Evolutionary conservation across 129 eudicot genomes (phyloP), one percentile per base, ranked within the genome.

Genomic region (Scalesia atractyloides): DNA sequence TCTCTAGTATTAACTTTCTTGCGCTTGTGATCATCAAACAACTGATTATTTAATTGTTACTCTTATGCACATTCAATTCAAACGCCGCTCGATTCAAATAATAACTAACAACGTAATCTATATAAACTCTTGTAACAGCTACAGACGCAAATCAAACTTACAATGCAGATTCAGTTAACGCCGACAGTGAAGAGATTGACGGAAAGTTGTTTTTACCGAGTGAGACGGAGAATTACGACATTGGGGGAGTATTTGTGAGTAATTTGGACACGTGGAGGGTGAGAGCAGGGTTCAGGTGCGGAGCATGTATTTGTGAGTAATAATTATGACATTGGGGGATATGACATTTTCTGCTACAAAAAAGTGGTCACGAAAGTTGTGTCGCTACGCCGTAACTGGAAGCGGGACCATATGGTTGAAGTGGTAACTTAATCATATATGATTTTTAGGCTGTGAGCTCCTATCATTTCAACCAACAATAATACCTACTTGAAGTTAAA

Each of bases 1-100:
- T 87, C 87, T 3, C 59, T 63, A 37, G 47, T 37, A 79, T 86
- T 82, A 57, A 69, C 74, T 49, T 53, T 79, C 60, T 63, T 43
- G 3, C 15, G 44, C 61, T 60, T 72, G 52, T 18, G 53, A 19
- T 60, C 15, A 41, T 48, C 62, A 13, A 56, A 46, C 52, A 64
- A 64, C 1, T 4, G 51, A 39, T 64, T 24, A 58, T 24, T 2
- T 26, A 1, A 12, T 4, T 7, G 61, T 54, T 19, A 18, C 56
- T 50, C 8, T 15, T 14, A 14, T 46, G 9, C 47, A 61, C 41
- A 34, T 37, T 14, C n/a, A n/a, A 37, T 41, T 15, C 33, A 64
- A 64, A 64, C 18, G 9, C 30, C 36, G 33, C 26, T 11, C 15
- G 20, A 72, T 71, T 44, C 61, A 73, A 43, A 46, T 9, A 33